phyloP scores from a whole-genome alignment of 257 asterid genomes.

The Gentiana dahurica region DNA sequence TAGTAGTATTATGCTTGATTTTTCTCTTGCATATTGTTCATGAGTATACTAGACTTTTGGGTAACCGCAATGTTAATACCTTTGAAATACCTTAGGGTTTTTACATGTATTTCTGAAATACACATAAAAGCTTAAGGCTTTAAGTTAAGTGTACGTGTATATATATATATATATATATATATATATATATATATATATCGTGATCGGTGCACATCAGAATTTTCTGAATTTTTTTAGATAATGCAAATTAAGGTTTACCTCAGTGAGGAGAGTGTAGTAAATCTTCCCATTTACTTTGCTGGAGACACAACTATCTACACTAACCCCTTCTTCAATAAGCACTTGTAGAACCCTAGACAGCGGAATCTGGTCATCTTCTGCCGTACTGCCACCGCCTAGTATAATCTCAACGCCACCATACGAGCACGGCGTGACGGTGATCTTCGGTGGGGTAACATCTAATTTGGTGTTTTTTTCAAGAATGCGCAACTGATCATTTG shows the following conservation, averaged over 20 bases:
- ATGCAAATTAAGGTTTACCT: slow-evolving; percentile 14
- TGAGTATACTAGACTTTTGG: too few species aligned
- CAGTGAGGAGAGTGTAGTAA: slow-evolving; percentile 30
- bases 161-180: too few species aligned
- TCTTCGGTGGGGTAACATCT: slow-evolving; percentile 7
- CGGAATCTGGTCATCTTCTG: slow-evolving; percentile 16
- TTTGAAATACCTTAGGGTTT: too few species aligned
- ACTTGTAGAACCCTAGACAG: slow-evolving; percentile 27
- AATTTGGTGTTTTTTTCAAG: slow-evolving; percentile 2
- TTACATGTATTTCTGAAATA: too few species aligned
- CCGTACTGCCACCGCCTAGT: slow-evolving; percentile 17
- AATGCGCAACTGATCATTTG: neutral
- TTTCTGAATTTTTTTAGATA: too few species aligned
- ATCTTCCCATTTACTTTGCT: slow-evolving; percentile 19
- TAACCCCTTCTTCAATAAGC: slow-evolving; percentile 31
- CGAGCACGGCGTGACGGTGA: slow-evolving; percentile 26
- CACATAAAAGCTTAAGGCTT: too few species aligned
- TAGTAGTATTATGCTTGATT: too few species aligned
- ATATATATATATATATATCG: neutral
- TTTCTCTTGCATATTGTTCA: too few species aligned
- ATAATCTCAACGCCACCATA: slow-evolving; percentile 36
- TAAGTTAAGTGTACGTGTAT: neutral
- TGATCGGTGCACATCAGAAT: neutral
- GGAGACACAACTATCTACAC: slow-evolving; percentile 21
- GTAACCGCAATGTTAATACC: too few species aligned